These are phyloP conservation scores for Amanita jacksonii DNA, from an alignment of 768 basidiomycete species.

Conservation along the genomic window DNA sequence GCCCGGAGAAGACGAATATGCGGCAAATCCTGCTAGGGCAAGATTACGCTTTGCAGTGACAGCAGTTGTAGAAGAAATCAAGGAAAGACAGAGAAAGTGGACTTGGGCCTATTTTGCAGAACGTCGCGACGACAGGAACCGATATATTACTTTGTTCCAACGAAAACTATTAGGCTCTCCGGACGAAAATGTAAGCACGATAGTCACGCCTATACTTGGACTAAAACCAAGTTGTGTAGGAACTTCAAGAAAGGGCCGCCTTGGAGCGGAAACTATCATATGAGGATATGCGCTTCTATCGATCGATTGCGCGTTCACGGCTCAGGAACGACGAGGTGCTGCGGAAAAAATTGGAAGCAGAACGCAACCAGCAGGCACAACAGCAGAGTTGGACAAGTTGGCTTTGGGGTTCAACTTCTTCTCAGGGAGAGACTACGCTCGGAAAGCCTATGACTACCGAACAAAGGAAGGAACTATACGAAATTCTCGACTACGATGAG, in stretches of 20 bases:
- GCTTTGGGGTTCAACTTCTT: slow-evolving; percentile 66
- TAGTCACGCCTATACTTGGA: no score
- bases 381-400: slow-evolving; percentile 60
- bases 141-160: slow-evolving; percentile 80
- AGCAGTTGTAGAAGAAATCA: slow-evolving; percentile 77
- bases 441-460: slow-evolving; percentile 75
- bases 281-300: slow-evolving; percentile 94
- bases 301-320: slow-evolving; percentile 85
- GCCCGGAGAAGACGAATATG: slow-evolving; percentile 52
- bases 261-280: slow-evolving; percentile 83
- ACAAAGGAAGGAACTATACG: slow-evolving; percentile 83
- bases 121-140: slow-evolving; percentile 78
- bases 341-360: slow-evolving; percentile 59
- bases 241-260: slow-evolving; percentile 39
- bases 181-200: slow-evolving; percentile 42
- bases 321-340: slow-evolving; percentile 78
- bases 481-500: slow-evolving; percentile 88
- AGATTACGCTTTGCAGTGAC: slow-evolving; percentile 69
- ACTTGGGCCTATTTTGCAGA: slow-evolving; percentile 87
- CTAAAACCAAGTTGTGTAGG: slow-evolving; percentile 35
- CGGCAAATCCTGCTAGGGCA: slow-evolving; percentile 51
- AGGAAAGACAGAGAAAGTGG: slow-evolving; percentile 78
- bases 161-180: slow-evolving; percentile 52
- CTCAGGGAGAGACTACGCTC: slow-evolving; percentile 47
- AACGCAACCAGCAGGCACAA: slow-evolving; percentile 41